These are phyloP conservation scores for Leonotis leonurus DNA, from an alignment of 257 asterid species.

Conservation along the genomic window DNA sequence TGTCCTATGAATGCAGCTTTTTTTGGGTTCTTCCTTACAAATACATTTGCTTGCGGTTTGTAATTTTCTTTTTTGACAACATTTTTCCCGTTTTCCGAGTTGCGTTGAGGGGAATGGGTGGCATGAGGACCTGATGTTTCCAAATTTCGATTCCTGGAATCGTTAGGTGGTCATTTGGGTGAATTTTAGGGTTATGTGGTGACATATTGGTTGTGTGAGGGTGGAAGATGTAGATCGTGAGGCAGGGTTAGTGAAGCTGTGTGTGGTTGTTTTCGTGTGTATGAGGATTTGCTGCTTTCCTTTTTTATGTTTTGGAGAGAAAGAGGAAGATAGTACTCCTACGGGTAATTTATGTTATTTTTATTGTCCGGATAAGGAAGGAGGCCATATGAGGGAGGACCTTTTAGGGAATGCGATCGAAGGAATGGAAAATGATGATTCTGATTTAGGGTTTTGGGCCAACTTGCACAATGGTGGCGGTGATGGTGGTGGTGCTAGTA, in stretches of 20 bases:
- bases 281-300: conserved; percentile 83
- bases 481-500: conserved; percentile 13
- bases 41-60: conserved; percentile 2
- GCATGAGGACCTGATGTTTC: neutral
- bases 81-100: neutral
- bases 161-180: neutral
- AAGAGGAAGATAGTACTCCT: conserved; percentile 31
- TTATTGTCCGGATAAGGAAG: conserved; percentile 9
- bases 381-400: conserved; percentile 29
- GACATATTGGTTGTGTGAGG: conserved; percentile 26
- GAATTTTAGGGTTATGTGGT: conserved; percentile 23
- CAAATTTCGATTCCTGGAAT: neutral
- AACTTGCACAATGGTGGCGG: conserved; percentile 8
- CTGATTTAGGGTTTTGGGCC: conserved; percentile 34
- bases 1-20: neutral
- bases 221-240: conserved; percentile 31
- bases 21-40: too few relatives aligned
- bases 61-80: neutral
- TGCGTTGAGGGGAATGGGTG: conserved; percentile 2
- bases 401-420: conserved; percentile 35
- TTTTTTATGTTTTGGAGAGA: conserved; percentile 61
- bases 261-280: conserved; percentile 34
- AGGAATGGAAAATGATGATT: conserved; percentile 48
- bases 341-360: neutral
- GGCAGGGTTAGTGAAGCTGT: conserved; percentile 37